phyloP scores from a whole-genome alignment of 768 basidiomycete genomes.

The Lactifluus hygrophoroides region DNA sequence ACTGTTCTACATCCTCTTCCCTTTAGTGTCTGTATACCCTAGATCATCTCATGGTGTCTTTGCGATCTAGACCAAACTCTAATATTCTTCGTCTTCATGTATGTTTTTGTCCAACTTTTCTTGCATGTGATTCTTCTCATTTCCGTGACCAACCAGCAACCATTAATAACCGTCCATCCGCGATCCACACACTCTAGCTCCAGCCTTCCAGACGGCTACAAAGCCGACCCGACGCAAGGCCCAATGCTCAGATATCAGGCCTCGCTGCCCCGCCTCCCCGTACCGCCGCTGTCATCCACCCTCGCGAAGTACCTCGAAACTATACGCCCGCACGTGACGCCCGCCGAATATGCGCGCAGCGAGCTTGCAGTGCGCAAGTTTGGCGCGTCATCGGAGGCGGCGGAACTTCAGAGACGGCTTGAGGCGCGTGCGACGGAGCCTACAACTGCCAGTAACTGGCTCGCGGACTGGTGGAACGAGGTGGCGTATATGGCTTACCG shows the following conservation, averaged over 20 bases:
- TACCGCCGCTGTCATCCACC: conserved; percentile 78
- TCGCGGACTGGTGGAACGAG: conserved; percentile 99
- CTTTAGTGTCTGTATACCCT: neutral
- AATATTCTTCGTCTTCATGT: conserved; percentile 5
- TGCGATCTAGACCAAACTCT: neutral
- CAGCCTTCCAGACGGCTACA: conserved; percentile 36
- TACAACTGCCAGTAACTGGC: conserved; percentile 64
- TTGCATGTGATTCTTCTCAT: neutral
- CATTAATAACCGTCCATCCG: neutral
- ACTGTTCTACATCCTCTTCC: neutral
- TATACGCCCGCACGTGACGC: conserved; percentile 66
- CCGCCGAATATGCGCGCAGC: conserved; percentile 52
- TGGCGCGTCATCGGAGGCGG: conserved; percentile 55
- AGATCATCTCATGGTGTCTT: neutral
- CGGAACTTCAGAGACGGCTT: conserved; percentile 70
- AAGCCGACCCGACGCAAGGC: conserved; percentile 45
- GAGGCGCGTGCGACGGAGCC: conserved; percentile 62
- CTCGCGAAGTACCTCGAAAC: conserved; percentile 83
- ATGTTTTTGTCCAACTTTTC: neutral
- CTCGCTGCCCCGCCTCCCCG: conserved; percentile 69
- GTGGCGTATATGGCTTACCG: conserved; percentile 80
- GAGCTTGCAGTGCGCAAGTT: conserved; percentile 56
- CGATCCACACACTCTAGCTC: neutral
- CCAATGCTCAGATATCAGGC: conserved; percentile 70
- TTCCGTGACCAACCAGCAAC: neutral